Evolutionary conservation across 192 early-diverging fungal species (phyloP), one percentile per base, ranked within the genome.

Genomic region (Coemansia sp.): DNA sequence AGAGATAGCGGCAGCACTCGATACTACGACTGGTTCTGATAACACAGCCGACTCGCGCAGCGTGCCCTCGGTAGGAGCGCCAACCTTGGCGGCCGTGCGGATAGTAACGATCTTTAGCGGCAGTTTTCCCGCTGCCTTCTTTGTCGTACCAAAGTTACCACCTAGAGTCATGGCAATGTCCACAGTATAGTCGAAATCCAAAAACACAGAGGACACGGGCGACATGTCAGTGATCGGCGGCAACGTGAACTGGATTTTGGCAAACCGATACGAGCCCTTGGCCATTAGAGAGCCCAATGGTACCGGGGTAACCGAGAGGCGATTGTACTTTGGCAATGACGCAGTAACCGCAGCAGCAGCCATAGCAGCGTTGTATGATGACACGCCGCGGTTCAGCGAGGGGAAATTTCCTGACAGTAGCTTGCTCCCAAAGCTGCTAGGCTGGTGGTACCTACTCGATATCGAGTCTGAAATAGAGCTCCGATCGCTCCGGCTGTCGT

Each of bases 101-200:
- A 70, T 46, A 0, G 81, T 84, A 21, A 67, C 81, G 15, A 84
- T 78, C 48, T 76, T 78, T 25, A 84, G 73, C 57, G 81, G 81
- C 21, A 84, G 58, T 55, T 66, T 67, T 0, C 81, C 81, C 2
- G 25, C 34, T 0, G 66, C 73, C 36, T 61, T 53, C 11, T 74
- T 75, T 3, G 76, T 75, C 9, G 73, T 67, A 48, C 81, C 81
- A 78, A 84, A 84, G 73, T 68, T 84, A 25, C 76, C 71, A 44
- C 73, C 81, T 31, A 84, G 42, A 8, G 73, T 76, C 76, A 84
- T 73, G 14, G 60, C 3, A 29, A 84, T 79, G 34, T 84, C 76
- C 19, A 84, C 68, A 2, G 73, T 66, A 66, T 84, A 84, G 66
- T 84, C 81, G 64, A 75, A 84, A 57, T 84, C 81, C 25, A 84